These are phyloP conservation scores for Psidium friedrichsthalianum DNA, from an alignment of 345 rosid species.

Conservation along the genomic window DNA sequence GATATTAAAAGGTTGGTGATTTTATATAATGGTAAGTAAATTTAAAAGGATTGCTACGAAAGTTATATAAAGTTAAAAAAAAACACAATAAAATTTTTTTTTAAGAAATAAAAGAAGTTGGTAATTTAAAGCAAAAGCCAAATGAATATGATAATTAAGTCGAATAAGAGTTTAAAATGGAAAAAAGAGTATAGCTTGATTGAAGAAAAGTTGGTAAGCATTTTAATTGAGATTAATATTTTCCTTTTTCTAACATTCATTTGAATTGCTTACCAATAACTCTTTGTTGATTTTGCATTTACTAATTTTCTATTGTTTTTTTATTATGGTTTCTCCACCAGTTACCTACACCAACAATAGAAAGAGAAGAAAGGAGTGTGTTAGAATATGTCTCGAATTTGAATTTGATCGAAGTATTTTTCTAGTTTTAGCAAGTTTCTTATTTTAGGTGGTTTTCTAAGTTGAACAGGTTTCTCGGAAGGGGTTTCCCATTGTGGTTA, in stretches of 20 bases:
- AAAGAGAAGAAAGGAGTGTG: not conserved
- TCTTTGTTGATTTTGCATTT: not conserved
- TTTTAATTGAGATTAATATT: not conserved
- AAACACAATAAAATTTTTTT: accelerated
- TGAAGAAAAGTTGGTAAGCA: not conserved
- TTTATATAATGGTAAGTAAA: not conserved
- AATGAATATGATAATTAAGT: not conserved
- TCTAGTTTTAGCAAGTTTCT: not conserved
- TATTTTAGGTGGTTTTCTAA: not conserved
- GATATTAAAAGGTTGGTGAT: not conserved
- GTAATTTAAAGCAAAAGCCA: not conserved
- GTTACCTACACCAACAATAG: accelerated
- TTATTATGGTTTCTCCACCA: accelerated
- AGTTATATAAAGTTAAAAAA: not conserved
- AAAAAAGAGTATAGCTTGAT: not conserved
- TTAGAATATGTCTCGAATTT: too few species aligned
- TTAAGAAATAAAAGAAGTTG: not conserved
- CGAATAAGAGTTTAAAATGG: not conserved
- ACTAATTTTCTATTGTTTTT: accelerated
- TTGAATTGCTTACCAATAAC: not conserved
- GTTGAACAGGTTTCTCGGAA: too few species aligned
- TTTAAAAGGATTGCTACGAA: not conserved
- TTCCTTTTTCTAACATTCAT: not conserved
- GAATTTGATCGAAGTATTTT: not conserved
- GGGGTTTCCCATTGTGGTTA: too few species aligned